A percentile compares a stretch with the other conserved stretches of the same genome.
phyloP scores from a whole-genome alignment of 352 stramenopile species.

The Globisporangium nunn region DNA sequence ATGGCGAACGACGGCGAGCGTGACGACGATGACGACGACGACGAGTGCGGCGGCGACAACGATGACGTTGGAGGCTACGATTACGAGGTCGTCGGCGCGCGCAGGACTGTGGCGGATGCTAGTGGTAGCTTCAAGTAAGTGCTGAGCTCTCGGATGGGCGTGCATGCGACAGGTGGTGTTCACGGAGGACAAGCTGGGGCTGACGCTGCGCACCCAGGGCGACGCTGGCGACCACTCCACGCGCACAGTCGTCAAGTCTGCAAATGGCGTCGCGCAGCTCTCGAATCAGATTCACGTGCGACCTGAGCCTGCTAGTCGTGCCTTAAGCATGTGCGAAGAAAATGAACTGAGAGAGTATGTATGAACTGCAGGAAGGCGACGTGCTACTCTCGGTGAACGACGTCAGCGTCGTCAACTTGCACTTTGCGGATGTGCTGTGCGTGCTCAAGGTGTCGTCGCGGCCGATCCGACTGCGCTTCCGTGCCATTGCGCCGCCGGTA shows the following conservation, averaged over 20 bases:
- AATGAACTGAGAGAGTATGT: constrained; percentile 2
- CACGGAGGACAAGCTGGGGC: constrained; percentile 44
- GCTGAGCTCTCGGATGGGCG: neutral
- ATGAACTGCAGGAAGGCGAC: constrained; percentile 46
- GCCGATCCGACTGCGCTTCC: constrained; percentile 63
- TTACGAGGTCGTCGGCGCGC: constrained; percentile 5
- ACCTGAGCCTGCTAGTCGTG: too few relatives aligned
- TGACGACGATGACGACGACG: constrained; percentile 11
- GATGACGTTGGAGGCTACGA: constrained; percentile 10
- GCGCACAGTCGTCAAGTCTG: constrained; percentile 50
- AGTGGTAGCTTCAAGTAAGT: too few relatives aligned
- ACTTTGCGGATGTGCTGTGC: constrained; percentile 58
- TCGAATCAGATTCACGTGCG: constrained; percentile 49
- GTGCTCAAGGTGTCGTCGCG: constrained; percentile 63
- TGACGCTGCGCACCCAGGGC: constrained; percentile 42
- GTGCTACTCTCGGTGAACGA: constrained; percentile 64
- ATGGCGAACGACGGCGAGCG: constrained; percentile 12
- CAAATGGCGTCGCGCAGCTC: constrained; percentile 35
- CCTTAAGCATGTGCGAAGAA: too few relatives aligned
- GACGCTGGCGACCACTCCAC: constrained; percentile 15
- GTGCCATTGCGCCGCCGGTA: constrained; percentile 19
- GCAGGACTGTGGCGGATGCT: too few relatives aligned
- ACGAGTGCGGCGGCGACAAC: neutral
- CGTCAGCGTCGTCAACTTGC: constrained; percentile 51
- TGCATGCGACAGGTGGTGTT: constrained; percentile 32